Evolutionary conservation across 2,329 filamentous ascomycete species (phyloP).

Genomic region (Graphiopsis chlorocephala): DNA sequence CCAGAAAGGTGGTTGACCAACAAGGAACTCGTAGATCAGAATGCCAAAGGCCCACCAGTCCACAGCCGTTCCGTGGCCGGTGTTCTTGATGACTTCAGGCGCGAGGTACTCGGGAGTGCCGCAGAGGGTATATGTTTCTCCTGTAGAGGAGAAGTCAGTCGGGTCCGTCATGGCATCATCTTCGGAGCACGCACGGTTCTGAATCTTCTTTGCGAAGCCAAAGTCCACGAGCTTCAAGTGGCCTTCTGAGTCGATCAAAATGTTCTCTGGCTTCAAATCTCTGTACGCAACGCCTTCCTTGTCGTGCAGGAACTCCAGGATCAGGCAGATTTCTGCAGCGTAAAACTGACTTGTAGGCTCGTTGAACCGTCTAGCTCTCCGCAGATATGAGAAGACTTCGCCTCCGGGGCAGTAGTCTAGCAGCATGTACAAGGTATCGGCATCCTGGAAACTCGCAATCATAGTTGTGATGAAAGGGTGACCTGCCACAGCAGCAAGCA

Average conservation of each 20-base stretch:
- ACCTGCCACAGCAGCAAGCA: constrained; percentile 72
- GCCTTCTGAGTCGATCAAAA: constrained; percentile 71
- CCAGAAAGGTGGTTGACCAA: constrained; percentile 84
- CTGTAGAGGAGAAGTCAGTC: constrained; percentile 31
- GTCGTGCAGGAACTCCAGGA: constrained; percentile 78
- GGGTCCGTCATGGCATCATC: constrained; percentile 23
- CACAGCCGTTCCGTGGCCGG: constrained; percentile 69
- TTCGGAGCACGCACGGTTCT: constrained; percentile 44
- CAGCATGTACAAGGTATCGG: constrained; percentile 76
- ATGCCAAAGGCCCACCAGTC: constrained; percentile 89
- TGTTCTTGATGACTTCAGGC: constrained; percentile 80
- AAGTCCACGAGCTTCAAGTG: constrained; percentile 84
- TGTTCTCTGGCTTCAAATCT: constrained; percentile 80
- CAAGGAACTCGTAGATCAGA: constrained; percentile 79
- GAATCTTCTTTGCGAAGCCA: constrained; percentile 78
- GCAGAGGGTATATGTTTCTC: constrained; percentile 79
- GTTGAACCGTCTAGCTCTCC: constrained; percentile 74
- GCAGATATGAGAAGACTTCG: constrained; percentile 80
- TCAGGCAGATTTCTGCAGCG: constrained; percentile 77
- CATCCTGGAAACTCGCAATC: constrained; percentile 74
- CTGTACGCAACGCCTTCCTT: constrained; percentile 76
- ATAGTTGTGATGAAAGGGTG: constrained; percentile 82
- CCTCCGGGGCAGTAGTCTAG: constrained; percentile 81
- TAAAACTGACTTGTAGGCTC: constrained; percentile 78
- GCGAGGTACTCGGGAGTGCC: constrained; percentile 82